Evolutionary conservation across 2,329 filamentous ascomycete species (phyloP).

Genomic region (Trichoderma sp.): DNA sequence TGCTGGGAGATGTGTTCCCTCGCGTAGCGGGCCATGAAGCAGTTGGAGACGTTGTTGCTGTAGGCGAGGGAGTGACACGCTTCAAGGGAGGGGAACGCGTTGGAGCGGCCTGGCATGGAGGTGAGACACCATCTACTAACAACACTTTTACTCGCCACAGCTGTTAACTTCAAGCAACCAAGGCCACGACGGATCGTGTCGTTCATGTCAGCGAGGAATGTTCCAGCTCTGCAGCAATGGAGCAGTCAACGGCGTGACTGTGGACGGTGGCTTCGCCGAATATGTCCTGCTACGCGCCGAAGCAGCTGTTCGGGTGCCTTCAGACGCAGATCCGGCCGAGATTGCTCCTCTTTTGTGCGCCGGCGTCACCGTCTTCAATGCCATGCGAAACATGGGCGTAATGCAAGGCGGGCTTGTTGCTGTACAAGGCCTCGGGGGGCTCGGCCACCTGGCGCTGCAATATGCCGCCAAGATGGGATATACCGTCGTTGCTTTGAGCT

Average conservation of each 20-base stretch:
- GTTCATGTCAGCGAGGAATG: constrained; percentile 62
- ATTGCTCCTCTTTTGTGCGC: constrained; percentile 66
- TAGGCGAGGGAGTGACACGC: constrained; percentile 58
- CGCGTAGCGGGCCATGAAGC: constrained; percentile 71
- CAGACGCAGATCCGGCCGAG: constrained; percentile 54
- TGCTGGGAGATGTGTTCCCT: constrained; percentile 60
- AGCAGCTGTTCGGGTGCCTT: constrained; percentile 61
- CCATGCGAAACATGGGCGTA: constrained; percentile 58
- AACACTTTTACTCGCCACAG: no score
- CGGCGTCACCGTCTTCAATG: constrained; percentile 67
- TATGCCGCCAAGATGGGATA: constrained; percentile 78
- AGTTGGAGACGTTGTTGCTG: constrained; percentile 66
- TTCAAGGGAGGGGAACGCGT: constrained; percentile 67
- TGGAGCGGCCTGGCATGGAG: constrained; percentile 54
- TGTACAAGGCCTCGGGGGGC: constrained; percentile 72
- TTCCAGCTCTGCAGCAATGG: constrained; percentile 71
- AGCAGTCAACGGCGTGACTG: constrained; percentile 66
- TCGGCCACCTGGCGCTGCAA: constrained; percentile 78
- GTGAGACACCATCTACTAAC: no score
- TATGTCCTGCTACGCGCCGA: constrained; percentile 65
- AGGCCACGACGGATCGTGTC: constrained; percentile 63
- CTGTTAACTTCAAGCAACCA: no score
- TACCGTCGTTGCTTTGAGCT: constrained; percentile 68
- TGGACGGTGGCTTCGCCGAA: constrained; percentile 70
- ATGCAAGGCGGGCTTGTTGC: constrained; percentile 58